These are phyloP conservation scores for Xanthoceras sorbifolium DNA, from an alignment of 345 rosid genomes.

Conservation along the genomic window DNA sequence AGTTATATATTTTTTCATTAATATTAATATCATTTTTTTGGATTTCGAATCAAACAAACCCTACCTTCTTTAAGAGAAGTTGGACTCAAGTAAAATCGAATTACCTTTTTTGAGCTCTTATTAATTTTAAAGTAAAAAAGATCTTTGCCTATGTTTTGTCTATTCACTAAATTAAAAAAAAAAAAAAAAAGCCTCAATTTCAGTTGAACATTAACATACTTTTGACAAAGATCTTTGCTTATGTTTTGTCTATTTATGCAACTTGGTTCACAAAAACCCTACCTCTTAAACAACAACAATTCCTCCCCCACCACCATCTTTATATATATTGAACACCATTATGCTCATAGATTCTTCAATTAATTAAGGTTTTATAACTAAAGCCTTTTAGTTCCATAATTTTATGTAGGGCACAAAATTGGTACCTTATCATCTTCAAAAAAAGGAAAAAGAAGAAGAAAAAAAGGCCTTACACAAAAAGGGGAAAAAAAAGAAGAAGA, in stretches of 20 bases:
- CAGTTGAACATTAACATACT: neutral
- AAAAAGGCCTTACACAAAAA: neutral
- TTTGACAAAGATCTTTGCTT: constrained; percentile 4
- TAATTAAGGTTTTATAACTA: constrained; percentile 5
- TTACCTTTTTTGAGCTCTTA: too few species aligned
- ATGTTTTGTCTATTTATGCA: neutral
- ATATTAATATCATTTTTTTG: too few species aligned
- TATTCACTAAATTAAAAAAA: too few species aligned
- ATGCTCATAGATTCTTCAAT: constrained; percentile 20
- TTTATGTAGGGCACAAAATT: neutral
- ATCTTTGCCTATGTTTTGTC: too few species aligned
- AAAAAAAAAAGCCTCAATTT: neutral
- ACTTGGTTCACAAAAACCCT: constrained; percentile 17
- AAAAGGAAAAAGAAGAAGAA: neutral
- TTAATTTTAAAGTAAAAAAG: neutral
- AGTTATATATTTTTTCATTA: too few species aligned
- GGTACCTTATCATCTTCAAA: neutral
- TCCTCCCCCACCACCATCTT: constrained; percentile 16
- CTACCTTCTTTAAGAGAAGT: too few species aligned
- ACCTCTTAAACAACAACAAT: constrained; percentile 12
- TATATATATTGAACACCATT: neutral
- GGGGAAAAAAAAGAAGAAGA: neutral
- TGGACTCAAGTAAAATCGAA: too few species aligned
- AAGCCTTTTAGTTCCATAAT: constrained; percentile 1
- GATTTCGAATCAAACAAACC: too few species aligned